These are phyloP conservation scores for Trichophaea hybrida DNA, from an alignment of 2,329 filamentous ascomycete species.

Conservation along the genomic window DNA sequence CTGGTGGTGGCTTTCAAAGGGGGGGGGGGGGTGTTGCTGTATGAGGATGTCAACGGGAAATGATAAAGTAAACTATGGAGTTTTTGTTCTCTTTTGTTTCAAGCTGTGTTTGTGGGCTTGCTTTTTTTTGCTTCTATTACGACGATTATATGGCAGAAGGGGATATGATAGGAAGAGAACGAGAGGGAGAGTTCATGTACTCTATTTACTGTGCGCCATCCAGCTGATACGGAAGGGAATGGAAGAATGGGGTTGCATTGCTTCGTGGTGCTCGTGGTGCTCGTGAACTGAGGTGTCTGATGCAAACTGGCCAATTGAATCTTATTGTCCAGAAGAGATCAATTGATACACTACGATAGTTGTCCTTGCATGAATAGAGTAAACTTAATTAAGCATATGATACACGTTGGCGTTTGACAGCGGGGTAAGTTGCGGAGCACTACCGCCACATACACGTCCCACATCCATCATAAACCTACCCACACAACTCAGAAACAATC, in stretches of 20 bases:
- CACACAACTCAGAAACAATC: not conserved
- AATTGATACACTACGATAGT: no score
- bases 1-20: not conserved
- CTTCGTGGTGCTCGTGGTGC: no score
- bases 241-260: no score
- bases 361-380: no score
- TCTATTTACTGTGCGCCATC: no score
- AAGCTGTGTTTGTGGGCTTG: no score
- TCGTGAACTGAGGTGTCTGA: no score
- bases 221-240: no score
- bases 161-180: not conserved
- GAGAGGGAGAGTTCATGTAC: not conserved
- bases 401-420: not conserved
- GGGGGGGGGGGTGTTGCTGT: not conserved
- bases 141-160: not conserved
- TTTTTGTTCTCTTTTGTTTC: not conserved
- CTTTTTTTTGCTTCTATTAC: not conserved
- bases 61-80: conserved; percentile 1
- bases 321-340: no score
- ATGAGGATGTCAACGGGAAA: not conserved
- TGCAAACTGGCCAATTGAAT: no score
- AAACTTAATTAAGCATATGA: not conserved
- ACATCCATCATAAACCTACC: not conserved
- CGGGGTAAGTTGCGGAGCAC: not conserved
- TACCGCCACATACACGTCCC: not conserved